Percentiles rank a stretch among this genome's conserved stretches.
Conservation (phyloP, 73 alveolate species). For the Paramecium tetraurelia region DNA sequence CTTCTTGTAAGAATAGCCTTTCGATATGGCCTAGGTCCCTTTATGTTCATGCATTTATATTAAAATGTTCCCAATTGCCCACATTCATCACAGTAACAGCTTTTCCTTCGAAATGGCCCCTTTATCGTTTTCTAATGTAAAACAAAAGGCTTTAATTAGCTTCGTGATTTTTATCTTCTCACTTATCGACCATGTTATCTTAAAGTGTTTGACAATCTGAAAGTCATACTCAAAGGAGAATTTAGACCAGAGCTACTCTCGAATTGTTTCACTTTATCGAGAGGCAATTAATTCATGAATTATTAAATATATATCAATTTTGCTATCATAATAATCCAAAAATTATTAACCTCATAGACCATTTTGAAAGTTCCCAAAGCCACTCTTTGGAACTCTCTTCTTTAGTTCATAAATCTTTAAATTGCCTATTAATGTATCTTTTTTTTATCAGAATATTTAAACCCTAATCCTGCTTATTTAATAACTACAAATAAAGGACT, state of each 20-base stretch:
- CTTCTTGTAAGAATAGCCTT: not conserved
- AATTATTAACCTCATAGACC: not conserved
- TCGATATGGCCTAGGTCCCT: not conserved
- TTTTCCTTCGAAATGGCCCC: not conserved
- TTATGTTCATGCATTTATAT: not conserved
- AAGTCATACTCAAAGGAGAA: not conserved
- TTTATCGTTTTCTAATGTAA: not conserved
- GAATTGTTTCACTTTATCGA: not conserved
- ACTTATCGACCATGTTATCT: not conserved
- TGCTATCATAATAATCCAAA: not conserved
- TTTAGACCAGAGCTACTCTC: not conserved
- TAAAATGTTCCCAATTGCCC: constrained; percentile 6
- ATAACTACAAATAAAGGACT: not conserved
- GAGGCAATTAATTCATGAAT: constrained; percentile 10
- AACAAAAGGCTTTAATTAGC: not conserved
- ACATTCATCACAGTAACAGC: not conserved
- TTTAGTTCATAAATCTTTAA: not conserved
- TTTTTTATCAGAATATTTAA: not conserved
- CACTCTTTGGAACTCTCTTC: not conserved
- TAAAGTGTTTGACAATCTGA: not conserved
- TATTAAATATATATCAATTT: not conserved
- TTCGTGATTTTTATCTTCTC: not conserved
- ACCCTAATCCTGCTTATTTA: not conserved
- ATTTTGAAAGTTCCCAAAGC: not conserved
- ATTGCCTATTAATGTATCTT: not conserved